phyloP scores from a whole-genome alignment of 192 early-diverging fungal genomes.

The Ambispora gerdemannii region DNA sequence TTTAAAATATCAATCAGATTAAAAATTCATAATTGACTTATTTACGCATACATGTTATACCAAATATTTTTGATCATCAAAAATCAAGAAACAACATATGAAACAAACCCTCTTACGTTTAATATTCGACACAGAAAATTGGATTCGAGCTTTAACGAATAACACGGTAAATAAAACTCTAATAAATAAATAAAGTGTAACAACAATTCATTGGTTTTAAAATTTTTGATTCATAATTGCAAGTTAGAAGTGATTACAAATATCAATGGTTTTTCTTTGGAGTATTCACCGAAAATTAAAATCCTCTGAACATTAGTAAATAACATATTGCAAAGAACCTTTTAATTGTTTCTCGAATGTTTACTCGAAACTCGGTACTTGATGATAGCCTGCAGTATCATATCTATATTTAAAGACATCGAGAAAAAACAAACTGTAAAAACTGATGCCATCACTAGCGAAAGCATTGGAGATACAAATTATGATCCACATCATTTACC shows the following conservation, averaged over 20 bases:
- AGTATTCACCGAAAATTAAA: conserved; percentile 1
- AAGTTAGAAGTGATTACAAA: conserved; percentile 13
- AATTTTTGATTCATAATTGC: not conserved
- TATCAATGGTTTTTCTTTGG: conserved; percentile 19
- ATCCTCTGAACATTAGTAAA: conserved; percentile 14
- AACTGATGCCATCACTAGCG: conserved; percentile 12
- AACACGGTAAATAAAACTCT: conserved; percentile 15
- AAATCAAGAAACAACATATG: not conserved
- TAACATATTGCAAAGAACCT: not conserved
- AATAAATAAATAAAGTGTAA: not conserved
- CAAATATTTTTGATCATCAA: conserved; percentile 12
- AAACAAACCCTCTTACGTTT: not conserved
- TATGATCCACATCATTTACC: not conserved
- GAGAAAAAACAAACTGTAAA: conserved; percentile 1
- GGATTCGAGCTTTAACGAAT: conserved; percentile 13
- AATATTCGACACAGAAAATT: conserved; percentile 24
- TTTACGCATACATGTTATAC: not conserved
- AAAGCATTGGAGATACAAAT: not conserved
- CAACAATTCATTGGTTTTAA: too few species aligned
- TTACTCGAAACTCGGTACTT: not conserved
- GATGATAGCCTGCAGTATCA: conserved; percentile 15
- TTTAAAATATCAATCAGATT: not conserved
- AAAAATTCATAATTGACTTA: not conserved
- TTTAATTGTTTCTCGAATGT: not conserved
- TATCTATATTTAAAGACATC: conserved; percentile 14